Evolutionary conservation across 2,329 filamentous ascomycete genomes (phyloP).

Genomic region (Alternaria longipes): DNA sequence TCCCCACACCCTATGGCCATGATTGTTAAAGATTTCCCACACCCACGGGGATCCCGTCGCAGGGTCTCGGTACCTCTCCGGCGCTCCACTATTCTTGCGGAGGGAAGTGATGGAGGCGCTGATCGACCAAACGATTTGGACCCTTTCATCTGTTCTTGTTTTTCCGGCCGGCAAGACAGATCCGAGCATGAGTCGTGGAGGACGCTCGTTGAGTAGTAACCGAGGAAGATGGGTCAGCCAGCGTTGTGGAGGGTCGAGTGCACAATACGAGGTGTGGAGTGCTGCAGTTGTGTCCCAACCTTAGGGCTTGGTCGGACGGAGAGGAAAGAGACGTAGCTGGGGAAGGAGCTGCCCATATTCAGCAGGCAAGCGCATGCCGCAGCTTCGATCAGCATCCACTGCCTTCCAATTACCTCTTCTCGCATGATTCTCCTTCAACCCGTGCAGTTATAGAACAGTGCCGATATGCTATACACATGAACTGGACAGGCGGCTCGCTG

Average conservation of each 20-base stretch:
- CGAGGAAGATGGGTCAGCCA: not conserved
- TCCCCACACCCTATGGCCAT: conserved; percentile 7
- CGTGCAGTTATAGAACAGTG: not conserved
- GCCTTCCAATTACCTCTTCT: not conserved
- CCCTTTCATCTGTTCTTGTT: conserved; percentile 15
- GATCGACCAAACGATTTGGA: conserved; percentile 16
- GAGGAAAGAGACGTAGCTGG: not conserved
- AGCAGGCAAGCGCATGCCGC: conserved; percentile 19
- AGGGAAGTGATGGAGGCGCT: conserved; percentile 15
- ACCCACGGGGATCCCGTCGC: conserved; percentile 20
- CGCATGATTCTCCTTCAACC: not conserved
- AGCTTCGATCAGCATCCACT: conserved; percentile 2
- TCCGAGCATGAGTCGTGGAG: conserved; percentile 5
- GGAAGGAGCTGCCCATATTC: not conserved
- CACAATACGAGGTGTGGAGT: not conserved
- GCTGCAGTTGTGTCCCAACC: not conserved
- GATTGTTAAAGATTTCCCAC: conserved; percentile 8
- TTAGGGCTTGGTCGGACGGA: not conserved
- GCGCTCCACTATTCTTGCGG: conserved; percentile 27
- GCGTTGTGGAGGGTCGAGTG: not conserved
- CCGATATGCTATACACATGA: conserved; percentile 47
- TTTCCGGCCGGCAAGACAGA: conserved; percentile 13
- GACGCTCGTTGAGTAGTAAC: not conserved
- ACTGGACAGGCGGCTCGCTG: conserved; percentile 60
- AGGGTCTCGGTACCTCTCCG: conserved; percentile 23